phyloP scores from a whole-genome alignment of 23 red algal genomes.

The Agarophyton chilense region DNA sequence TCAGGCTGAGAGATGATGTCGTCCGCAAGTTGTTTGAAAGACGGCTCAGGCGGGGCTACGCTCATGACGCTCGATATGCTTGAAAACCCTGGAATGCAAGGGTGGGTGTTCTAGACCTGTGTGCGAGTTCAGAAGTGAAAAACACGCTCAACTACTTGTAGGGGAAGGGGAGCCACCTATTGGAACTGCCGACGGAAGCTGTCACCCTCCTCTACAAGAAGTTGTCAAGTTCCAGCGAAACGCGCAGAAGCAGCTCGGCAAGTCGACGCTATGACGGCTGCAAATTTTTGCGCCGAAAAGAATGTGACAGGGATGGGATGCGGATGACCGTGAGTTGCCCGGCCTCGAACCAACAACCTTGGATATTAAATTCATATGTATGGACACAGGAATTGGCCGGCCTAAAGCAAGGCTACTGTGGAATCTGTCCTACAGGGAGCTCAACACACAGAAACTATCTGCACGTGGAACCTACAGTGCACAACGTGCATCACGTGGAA shows the following conservation, averaged over 20 bases:
- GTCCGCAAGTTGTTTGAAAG: not conserved
- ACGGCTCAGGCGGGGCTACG: not conserved
- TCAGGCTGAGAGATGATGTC: slow-evolving; percentile 20
- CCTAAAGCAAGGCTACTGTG: no score
- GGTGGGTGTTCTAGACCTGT: not conserved
- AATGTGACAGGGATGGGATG: not conserved
- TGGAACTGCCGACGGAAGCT: not conserved
- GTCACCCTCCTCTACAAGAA: not conserved
- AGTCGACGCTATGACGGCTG: not conserved
- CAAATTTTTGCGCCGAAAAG: not conserved
- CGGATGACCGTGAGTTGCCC: no score
- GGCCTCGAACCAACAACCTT: no score
- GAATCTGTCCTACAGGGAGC: no score
- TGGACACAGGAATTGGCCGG: no score
- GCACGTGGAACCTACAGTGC: no score
- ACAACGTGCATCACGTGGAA: no score
- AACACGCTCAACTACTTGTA: not conserved
- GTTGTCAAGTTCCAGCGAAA: not conserved
- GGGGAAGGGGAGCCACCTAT: not conserved
- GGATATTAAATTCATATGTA: no score
- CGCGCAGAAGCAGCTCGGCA: not conserved
- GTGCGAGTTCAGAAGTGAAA: no score
- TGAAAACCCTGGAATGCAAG: not conserved
- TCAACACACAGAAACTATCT: no score
- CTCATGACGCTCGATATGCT: not conserved